Conservation (phyloP, 2,329 filamentous ascomycete genomes). For the Periglandula ipomoeae region DNA sequence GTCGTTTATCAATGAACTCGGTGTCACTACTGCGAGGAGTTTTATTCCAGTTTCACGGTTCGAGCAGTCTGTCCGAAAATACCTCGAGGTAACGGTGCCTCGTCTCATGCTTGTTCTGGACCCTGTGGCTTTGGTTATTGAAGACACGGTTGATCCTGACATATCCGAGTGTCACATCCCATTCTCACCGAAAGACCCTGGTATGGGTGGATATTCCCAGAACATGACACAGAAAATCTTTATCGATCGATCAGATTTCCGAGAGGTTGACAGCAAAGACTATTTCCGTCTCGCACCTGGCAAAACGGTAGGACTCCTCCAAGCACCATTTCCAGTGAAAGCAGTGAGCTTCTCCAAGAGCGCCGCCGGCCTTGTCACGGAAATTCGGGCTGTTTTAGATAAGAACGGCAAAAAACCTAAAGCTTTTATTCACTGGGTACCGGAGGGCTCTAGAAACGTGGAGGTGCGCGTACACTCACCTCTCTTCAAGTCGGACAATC, state of each 20-base stretch:
- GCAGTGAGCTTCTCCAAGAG: conserved; percentile 64
- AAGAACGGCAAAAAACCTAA: conserved; percentile 67
- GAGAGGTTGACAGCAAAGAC: conserved; percentile 62
- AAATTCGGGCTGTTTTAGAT: conserved; percentile 55
- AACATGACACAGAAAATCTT: conserved; percentile 69
- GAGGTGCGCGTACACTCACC: conserved; percentile 72
- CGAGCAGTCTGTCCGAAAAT: conserved; percentile 74
- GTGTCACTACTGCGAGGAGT: conserved; percentile 73
- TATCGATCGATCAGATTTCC: conserved; percentile 76
- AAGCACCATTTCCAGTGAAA: conserved; percentile 62
- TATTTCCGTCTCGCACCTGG: conserved; percentile 76
- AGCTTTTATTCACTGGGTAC: conserved; percentile 85
- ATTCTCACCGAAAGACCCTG: conserved; percentile 73
- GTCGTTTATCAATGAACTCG: conserved; percentile 83
- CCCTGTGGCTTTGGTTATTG: conserved; percentile 72
- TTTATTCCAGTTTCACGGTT: conserved; percentile 77
- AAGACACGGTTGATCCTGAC: conserved; percentile 56
- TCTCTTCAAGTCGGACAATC: conserved; percentile 81
- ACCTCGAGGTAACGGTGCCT: conserved; percentile 81
- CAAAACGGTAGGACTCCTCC: conserved; percentile 66
- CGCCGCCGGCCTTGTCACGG: conserved; percentile 52
- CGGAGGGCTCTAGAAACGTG: conserved; percentile 56
- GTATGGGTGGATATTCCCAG: conserved; percentile 54
- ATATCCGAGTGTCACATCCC: conserved; percentile 67
- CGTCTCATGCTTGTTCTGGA: conserved; percentile 85